Evolutionary conservation across 176 grass and related monocot genomes (phyloP).

Genomic region (Poa pratensis): DNA sequence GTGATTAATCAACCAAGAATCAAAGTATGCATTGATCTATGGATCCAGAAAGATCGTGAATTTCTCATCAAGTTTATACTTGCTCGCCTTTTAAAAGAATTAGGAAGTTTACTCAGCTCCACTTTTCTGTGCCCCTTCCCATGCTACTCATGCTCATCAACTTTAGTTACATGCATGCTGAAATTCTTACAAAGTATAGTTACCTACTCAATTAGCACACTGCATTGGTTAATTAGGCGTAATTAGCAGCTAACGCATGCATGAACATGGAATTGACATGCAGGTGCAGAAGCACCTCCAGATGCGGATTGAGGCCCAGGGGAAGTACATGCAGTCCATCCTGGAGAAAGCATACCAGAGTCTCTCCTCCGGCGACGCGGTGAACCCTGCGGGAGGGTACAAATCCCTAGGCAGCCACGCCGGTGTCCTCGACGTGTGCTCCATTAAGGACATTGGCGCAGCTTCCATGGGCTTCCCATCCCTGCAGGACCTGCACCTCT

Average conservation of each 20-base stretch:
- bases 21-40: slow-evolving; percentile 18
- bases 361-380: slow-evolving; percentile 53
- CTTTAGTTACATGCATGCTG: slow-evolving; percentile 36
- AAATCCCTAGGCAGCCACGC: slow-evolving; percentile 66
- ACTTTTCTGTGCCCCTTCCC: slow-evolving; percentile 33
- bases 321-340: slow-evolving; percentile 98
- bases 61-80: slow-evolving; percentile 45
- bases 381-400: slow-evolving; percentile 50
- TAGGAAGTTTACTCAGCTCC: slow-evolving; percentile 54
- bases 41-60: slow-evolving; percentile 37
- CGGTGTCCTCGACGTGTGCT: slow-evolving; percentile 58
- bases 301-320: slow-evolving; percentile 97
- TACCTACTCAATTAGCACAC: not conserved
- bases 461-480: slow-evolving; percentile 72
- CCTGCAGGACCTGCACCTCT: slow-evolving; percentile 82
- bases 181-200: slow-evolving; percentile 42
- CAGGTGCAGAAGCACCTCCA: slow-evolving; percentile 97
- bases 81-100: slow-evolving; percentile 41
- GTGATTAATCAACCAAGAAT: slow-evolving; percentile 44
- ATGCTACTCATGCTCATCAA: slow-evolving; percentile 28
- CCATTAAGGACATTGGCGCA: slow-evolving; percentile 57
- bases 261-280: slow-evolving; percentile 34
- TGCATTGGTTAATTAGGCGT: not conserved
- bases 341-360: slow-evolving; percentile 92
- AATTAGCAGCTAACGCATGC: slow-evolving; percentile 22